These are phyloP conservation scores for Scorias spongiosa DNA, from an alignment of 2,329 filamentous ascomycete genomes.

Conservation along the genomic window DNA sequence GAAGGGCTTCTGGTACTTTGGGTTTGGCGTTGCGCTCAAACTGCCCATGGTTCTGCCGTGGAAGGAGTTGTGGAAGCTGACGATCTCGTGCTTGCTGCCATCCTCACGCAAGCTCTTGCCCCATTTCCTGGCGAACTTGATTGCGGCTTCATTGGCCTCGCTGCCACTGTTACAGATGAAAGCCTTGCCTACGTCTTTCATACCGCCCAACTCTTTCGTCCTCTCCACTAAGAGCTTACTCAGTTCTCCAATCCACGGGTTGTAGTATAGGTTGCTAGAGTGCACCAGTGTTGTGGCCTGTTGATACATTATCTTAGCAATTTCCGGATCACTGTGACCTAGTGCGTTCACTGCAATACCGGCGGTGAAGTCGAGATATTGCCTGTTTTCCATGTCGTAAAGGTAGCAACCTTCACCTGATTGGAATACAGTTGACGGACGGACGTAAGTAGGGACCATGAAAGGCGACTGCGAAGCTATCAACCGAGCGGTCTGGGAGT, in stretches of 20 bases:
- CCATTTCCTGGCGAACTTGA: slow-evolving; percentile 91
- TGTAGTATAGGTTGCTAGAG: slow-evolving; percentile 92
- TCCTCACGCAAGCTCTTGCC: slow-evolving; percentile 42
- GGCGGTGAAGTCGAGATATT: slow-evolving; percentile 87
- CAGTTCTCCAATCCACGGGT: slow-evolving; percentile 82
- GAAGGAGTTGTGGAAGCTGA: slow-evolving; percentile 85
- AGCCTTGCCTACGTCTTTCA: slow-evolving; percentile 63
- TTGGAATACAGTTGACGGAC: slow-evolving; percentile 78
- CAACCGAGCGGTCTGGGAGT: slow-evolving; percentile 60
- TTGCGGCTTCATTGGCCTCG: slow-evolving; percentile 93
- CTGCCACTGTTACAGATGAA: slow-evolving; percentile 95
- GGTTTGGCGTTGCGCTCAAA: slow-evolving; percentile 90
- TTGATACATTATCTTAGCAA: slow-evolving; percentile 59
- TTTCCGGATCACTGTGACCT: slow-evolving; percentile 74
- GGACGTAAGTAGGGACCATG: slow-evolving; percentile 93
- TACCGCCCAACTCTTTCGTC: slow-evolving; percentile 63
- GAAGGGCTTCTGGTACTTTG: slow-evolving; percentile 94
- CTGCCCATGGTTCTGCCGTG: slow-evolving; percentile 94
- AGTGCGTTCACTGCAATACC: slow-evolving; percentile 92
- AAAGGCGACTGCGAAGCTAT: slow-evolving; percentile 64
- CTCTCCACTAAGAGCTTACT: slow-evolving; percentile 73
- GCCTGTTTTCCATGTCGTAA: slow-evolving; percentile 77
- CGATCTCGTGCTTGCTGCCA: slow-evolving; percentile 57
- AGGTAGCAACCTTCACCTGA: slow-evolving; percentile 76
- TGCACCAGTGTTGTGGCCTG: slow-evolving; percentile 60